Percentiles rank a stretch among this genome's conserved stretches.
Conservation (phyloP, 1,139 yeast genomes). For the Geotrichum macrosporum region DNA sequence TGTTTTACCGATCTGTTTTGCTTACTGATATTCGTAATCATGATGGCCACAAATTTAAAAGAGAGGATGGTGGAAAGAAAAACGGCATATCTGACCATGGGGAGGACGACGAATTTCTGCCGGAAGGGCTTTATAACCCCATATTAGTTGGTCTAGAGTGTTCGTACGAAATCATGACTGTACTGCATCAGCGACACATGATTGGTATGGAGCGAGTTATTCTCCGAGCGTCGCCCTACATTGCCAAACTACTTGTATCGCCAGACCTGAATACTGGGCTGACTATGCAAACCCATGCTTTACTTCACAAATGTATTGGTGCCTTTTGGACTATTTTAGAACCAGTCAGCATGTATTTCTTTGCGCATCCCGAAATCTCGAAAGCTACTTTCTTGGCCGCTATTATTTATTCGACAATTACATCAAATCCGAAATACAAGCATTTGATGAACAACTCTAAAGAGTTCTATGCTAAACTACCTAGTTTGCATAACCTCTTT, state of each 20-base stretch:
- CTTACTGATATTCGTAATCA: neutral
- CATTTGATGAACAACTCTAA: conserved; percentile 2
- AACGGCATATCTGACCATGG: neutral
- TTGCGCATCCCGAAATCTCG: conserved; percentile 11
- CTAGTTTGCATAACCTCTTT: conserved; percentile 9
- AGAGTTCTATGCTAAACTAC: neutral
- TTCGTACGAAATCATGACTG: conserved; percentile 1
- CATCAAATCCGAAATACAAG: conserved; percentile 5
- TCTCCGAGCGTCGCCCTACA: neutral
- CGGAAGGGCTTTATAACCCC: neutral
- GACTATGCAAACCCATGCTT: neutral
- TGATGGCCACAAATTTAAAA: neutral
- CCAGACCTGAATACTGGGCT: neutral
- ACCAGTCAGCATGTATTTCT: conserved; percentile 2
- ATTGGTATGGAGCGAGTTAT: neutral
- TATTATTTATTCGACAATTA: conserved; percentile 14
- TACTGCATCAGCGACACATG: neutral
- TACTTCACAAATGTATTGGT: conserved; percentile 5
- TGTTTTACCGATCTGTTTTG: neutral
- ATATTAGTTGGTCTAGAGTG: neutral
- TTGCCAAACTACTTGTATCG: neutral
- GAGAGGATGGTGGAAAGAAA: neutral
- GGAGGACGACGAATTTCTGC: conserved; percentile 7
- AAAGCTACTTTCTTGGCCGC: conserved; percentile 13
- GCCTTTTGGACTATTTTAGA: conserved; percentile 10